phyloP scores from a whole-genome alignment of 257 asterid genomes.

The Coffea canephora region DNA sequence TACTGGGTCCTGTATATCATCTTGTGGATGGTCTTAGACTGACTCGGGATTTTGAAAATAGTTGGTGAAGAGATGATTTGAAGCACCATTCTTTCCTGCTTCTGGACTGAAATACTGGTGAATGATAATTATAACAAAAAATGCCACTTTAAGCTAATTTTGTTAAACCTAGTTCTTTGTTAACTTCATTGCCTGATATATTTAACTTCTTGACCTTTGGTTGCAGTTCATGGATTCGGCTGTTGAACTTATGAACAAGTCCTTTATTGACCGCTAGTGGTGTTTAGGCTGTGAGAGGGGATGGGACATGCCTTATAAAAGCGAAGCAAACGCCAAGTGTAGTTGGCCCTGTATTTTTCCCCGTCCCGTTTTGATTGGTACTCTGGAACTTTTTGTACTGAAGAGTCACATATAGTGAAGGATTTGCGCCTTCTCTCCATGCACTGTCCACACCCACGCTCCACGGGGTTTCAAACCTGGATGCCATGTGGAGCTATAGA shows the following conservation, averaged over 20 bases:
- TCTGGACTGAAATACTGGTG: not conserved
- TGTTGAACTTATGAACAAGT: constrained; percentile 68
- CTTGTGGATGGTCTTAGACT: not conserved
- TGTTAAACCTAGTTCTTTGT: not conserved
- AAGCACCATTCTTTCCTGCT: not conserved
- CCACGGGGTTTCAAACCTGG: not conserved
- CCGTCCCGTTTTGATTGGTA: not conserved
- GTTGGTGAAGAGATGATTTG: too few species aligned
- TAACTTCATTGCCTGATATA: not conserved
- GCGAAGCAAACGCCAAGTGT: not conserved
- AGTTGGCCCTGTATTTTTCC: not conserved
- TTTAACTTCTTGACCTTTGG: constrained; percentile 7
- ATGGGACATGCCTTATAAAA: not conserved
- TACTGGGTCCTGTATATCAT: not conserved
- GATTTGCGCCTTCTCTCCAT: not conserved
- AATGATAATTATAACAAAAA: not conserved
- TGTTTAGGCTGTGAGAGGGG: not conserved
- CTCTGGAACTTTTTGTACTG: constrained; percentile 1
- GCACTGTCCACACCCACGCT: not conserved
- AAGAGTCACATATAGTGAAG: constrained; percentile 2
- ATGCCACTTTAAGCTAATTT: not conserved
- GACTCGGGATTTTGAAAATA: not conserved
- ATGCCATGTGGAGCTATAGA: not conserved
- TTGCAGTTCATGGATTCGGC: constrained; percentile 90
- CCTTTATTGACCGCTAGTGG: constrained; percentile 60